Base-by-base conservation (phyloP, 305 asterid species). In the Withania somnifera region DNA sequence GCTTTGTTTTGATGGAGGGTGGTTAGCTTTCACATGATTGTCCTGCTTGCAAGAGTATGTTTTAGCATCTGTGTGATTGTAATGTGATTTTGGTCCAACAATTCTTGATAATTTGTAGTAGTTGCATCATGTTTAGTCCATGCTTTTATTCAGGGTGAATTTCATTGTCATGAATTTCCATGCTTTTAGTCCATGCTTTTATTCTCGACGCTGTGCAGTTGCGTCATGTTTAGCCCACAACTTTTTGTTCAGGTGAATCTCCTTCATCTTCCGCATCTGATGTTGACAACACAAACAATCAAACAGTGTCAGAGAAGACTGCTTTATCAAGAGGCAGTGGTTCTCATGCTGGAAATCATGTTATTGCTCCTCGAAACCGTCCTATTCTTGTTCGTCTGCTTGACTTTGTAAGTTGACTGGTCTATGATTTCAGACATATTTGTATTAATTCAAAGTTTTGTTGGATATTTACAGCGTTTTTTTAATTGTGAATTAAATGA, bases 181-280 rank as follows among this genome's bases (percentile, higher is more conserved):
- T 28, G n/a, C 24, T 51, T 76, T 50, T 76, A 28, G 61, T 19
- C n/a, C n/a, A n/a, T n/a, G n/a, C n/a, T n/a, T n/a, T n/a, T 81
- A 81, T 52, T 30, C 14, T 69, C 30, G 73, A 60, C 68, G 40
- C 22, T 40, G 40, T 69, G 75, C 32, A 56, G 75, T 76, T 82
- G 77, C 30, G 7, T 82, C 42, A 24, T 36, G 9, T 75, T 81
- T 82, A 67, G 86, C 63, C 47, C 47, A 51, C 40, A 71, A n/a
- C 77, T 80, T 20, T 89, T 81, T 81, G 32, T 85, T 81, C 86
- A 96, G 98, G 97, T 57, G 98, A 96, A 88, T 96, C 98, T 86
- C 98, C 98, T 50, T 93, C 97, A 80, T 96, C 98, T 81, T 96
- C 98, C 84, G 98, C 95, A 83, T 96, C 98, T 82, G 98, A 93